Evolutionary conservation across 345 rosid genomes (phyloP), one percentile per base, ranked within the genome.

Genomic region (Cardamine occulta): DNA sequence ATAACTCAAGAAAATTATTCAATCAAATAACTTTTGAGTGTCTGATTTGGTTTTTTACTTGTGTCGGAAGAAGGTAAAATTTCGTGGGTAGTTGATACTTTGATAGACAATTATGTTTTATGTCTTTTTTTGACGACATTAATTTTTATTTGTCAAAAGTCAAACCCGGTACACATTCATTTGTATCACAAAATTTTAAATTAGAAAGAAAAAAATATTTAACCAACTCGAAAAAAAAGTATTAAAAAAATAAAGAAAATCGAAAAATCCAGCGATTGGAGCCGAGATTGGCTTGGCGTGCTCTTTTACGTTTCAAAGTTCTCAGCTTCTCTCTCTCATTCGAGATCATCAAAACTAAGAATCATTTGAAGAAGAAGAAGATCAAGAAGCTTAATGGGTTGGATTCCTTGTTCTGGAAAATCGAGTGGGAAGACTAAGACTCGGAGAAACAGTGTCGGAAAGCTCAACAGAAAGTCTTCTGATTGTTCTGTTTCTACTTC

Each of bases 401-500:
- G 96, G 93, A 74, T 90, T 66, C 90, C 87, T 5, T 90, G 96
- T 70, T 86, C 86, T 72, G 96, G 96, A 17, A 77, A 80, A 58
- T 80, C 91, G n/a, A 81, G 66, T 9, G 82, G 73, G 26, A 82
- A 42, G 64, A 66, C 77, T 21, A 84, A 80, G 63, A 34, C 74
- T 17, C 79, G 83, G 78, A 82, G 69, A 66, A 81, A 83, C 67
- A 37, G 77, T 68, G 73, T 75, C 15, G 83, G 64, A 65, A 85
- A 83, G 71, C 74, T 71, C 35, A 68, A 64, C 54, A 73, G 74
- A 72, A 84, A 56, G 59, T 59, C 66, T 28, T 69, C 79, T 79
- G 68, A 82, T 81, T 80, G 74, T 74, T 67, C 74, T 73, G 66
- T 49, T 7, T 69, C 89, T 51, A 39, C 77, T 80, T 79, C 84